Conservation (phyloP, 495 filamentous ascomycete species). For the Podospora fimiseda region DNA sequence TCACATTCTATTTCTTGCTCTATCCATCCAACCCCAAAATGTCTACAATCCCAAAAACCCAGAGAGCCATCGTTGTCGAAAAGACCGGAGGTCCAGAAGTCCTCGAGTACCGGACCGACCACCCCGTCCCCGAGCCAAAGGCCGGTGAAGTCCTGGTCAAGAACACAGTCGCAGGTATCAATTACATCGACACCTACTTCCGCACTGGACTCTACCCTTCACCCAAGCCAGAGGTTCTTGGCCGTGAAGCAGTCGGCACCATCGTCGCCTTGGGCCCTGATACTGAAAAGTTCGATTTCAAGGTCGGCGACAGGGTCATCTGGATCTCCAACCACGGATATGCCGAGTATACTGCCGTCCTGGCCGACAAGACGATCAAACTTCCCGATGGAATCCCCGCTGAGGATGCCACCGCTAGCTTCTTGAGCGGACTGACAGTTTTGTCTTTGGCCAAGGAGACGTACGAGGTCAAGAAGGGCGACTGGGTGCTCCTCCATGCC, state of each 20-base stretch:
- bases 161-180: slow-evolving; percentile 80
- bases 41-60: slow-evolving; percentile 48
- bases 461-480: slow-evolving; percentile 38
- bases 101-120: slow-evolving; percentile 63
- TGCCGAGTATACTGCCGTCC: slow-evolving; percentile 64
- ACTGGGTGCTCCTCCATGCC: slow-evolving; percentile 84
- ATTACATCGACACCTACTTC: slow-evolving; percentile 93
- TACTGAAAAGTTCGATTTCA: slow-evolving; percentile 27
- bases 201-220: slow-evolving; percentile 78
- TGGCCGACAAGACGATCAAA: slow-evolving; percentile 50
- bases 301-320: slow-evolving; percentile 63
- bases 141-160: slow-evolving; percentile 74
- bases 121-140: slow-evolving; percentile 66
- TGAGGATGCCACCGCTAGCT: slow-evolving; percentile 57
- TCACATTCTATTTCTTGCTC: too few relatives aligned
- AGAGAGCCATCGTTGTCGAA: slow-evolving; percentile 71
- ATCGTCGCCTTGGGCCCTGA: slow-evolving; percentile 37
- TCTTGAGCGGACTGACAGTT: slow-evolving; percentile 84
- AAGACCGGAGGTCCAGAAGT: slow-evolving; percentile 75
- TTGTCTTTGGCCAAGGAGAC: slow-evolving; percentile 64
- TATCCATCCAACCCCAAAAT: too few relatives aligned
- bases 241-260: slow-evolving; percentile 65
- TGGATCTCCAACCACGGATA: slow-evolving; percentile 59
- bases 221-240: slow-evolving; percentile 66
- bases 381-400: slow-evolving; percentile 59